Base-by-base conservation (phyloP, 192 early-diverging fungal genomes). In the Backusella westeae region DNA sequence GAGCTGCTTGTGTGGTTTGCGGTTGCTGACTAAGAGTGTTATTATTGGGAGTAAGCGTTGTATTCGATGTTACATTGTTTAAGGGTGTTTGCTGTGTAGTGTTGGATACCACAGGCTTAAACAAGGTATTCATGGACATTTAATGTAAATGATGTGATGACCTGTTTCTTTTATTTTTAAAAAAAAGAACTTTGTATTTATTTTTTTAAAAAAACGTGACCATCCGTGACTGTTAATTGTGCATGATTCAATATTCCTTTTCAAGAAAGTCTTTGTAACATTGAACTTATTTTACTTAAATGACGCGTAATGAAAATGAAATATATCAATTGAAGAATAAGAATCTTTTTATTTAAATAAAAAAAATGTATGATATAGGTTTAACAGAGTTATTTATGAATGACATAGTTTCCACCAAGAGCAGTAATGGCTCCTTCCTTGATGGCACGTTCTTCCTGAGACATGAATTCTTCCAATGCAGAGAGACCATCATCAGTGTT, bases 321-420 rank as follows among this genome's bases (percentile, higher is more conserved):
- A 10, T 39, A 39, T 10, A 39, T 39, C 9, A 3, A 10, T 39
- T 39, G 38, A 39, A 10, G 38, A 39, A 39, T 10, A 10, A 10
- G 38, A 10, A 39, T 39, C 3, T 49, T 1, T 49, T 59, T 59
- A 23, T 59, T 59, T 26, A 12, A 23, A 59, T 0, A 26, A 26
- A 59, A 59, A 59, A 10, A 59, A 9, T 3, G 3, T 26, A 59
- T 26, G 9, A 6, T 59, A 59, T 59, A 3, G 7, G 7, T 0
- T 19, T 23, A 59, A 10, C 3, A 0, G 21, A 35, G 9, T 71
- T 41, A 46, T 71, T 71, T 71, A 4, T 71, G 6, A 10, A 38
- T 38, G 32, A 71, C 12, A 29, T 44, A 44, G 42, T 71, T 71
- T 39, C 23, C 41, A 17, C 69, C 69, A 42, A 71, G 69, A 32